Percentiles rank a stretch among this genome's conserved stretches.
Evolutionary conservation across 306 rosid species (phyloP).

Genomic region (Quercus dentata): DNA sequence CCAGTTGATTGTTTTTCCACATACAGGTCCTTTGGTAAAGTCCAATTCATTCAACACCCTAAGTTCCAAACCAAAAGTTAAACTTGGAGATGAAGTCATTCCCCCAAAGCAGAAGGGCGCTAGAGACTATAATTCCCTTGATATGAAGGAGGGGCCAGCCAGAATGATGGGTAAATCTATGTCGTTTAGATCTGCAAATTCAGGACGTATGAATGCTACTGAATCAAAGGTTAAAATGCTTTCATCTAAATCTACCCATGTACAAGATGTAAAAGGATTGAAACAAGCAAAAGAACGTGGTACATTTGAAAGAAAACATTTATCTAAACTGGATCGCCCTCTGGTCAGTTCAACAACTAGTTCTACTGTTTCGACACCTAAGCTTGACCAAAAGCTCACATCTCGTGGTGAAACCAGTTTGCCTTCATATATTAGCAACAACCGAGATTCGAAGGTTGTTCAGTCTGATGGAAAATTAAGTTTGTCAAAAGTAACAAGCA

Average conservation of each 20-base stretch:
- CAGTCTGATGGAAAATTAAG: slow-evolving; percentile 57
- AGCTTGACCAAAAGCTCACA: slow-evolving; percentile 57
- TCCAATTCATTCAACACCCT: slow-evolving; percentile 65
- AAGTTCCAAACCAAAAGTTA: slow-evolving; percentile 63
- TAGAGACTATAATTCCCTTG: slow-evolving; percentile 52
- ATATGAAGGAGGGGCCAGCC: slow-evolving; percentile 47
- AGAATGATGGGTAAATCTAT: slow-evolving; percentile 56
- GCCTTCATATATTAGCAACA: slow-evolving; percentile 40
- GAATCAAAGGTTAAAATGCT: slow-evolving; percentile 78
- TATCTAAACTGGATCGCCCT: slow-evolving; percentile 59
- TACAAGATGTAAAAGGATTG: slow-evolving; percentile 55
- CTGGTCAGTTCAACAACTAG: slow-evolving; percentile 40
- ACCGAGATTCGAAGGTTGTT: slow-evolving; percentile 46
- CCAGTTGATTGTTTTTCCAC: slow-evolving; percentile 11
- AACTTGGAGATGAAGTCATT: slow-evolving; percentile 60
- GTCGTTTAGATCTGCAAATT: slow-evolving; percentile 58
- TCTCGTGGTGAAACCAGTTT: slow-evolving; percentile 52
- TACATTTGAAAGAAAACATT: slow-evolving; percentile 53
- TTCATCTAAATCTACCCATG: slow-evolving; percentile 37
- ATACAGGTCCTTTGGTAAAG: slow-evolving; percentile 62
- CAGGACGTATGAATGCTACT: slow-evolving; percentile 43
- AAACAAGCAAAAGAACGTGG: slow-evolving; percentile 62
- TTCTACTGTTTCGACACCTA: slow-evolving; percentile 47
- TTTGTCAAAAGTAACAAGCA: slow-evolving; percentile 44
- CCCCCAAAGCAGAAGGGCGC: slow-evolving; percentile 57